Conservation (phyloP, 106 monocot species). For the Amphibolis antarctica region DNA sequence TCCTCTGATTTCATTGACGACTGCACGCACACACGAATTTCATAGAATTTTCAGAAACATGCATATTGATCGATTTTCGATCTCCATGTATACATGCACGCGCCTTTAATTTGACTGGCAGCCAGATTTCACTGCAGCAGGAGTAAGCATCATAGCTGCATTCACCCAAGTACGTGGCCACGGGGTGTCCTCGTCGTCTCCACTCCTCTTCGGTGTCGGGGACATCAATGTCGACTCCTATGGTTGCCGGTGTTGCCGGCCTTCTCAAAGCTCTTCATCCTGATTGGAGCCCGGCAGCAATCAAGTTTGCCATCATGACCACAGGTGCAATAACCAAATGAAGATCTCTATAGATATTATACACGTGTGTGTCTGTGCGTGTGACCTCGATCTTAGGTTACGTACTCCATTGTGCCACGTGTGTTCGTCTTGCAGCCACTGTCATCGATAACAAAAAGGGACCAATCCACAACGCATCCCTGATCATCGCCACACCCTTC, state of each 20-base stretch:
- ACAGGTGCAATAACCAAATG: slow-evolving; percentile 12
- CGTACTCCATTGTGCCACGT: not conserved
- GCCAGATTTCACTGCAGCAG: slow-evolving; percentile 60
- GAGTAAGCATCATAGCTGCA: slow-evolving; percentile 35
- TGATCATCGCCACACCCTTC: not conserved
- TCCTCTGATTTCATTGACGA: not conserved
- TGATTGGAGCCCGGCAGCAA: slow-evolving; percentile 35
- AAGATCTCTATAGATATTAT: no score
- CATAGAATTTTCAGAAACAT: no score
- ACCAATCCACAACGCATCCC: slow-evolving; percentile 22
- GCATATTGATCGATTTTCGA: no score
- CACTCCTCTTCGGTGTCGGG: slow-evolving; percentile 21
- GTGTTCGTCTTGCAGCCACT: slow-evolving; percentile 19
- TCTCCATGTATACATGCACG: no score
- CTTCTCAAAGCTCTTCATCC: slow-evolving; percentile 45
- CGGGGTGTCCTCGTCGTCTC: not conserved
- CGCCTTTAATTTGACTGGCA: no score
- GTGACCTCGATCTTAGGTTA: no score
- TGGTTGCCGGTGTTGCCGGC: slow-evolving; percentile 35
- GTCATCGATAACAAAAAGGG: slow-evolving; percentile 29
- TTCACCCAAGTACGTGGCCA: slow-evolving; percentile 8
- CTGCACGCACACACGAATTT: no score
- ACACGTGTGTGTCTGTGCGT: no score
- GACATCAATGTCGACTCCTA: slow-evolving; percentile 54
- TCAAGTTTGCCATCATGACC: slow-evolving; percentile 54